phyloP scores from a whole-genome alignment of 1,139 yeast species.

The Diutina mesorugosa region DNA sequence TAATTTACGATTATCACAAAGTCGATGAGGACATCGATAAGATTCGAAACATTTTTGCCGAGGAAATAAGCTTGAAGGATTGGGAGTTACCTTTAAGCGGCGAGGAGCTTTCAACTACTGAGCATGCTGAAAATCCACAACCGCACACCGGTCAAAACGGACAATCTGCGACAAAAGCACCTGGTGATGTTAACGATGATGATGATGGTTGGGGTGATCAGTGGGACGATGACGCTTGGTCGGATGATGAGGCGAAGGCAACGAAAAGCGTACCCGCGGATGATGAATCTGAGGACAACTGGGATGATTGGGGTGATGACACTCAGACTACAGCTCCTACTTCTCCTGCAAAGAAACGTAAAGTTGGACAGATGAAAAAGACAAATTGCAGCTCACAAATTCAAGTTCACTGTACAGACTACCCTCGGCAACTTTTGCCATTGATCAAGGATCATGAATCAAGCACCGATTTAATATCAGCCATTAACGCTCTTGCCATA shows the following conservation, averaged over 20 bases:
- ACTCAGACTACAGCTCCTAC: neutral
- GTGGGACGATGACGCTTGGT: conserved; percentile 1
- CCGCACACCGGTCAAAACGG: too few relatives aligned
- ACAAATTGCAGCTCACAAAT: neutral
- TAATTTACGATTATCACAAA: neutral
- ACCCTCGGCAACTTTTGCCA: neutral
- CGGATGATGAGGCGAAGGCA: neutral
- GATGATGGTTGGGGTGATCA: neutral
- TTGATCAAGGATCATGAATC: neutral
- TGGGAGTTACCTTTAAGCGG: neutral
- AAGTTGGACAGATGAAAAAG: neutral
- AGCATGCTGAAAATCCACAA: too few relatives aligned
- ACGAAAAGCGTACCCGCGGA: neutral
- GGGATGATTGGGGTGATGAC: neutral
- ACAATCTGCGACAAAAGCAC: neutral
- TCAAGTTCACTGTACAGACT: neutral
- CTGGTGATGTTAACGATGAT: neutral
- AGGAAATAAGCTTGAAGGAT: neutral
- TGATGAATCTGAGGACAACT: neutral
- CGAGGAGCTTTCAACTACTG: neutral
- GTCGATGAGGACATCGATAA: neutral
- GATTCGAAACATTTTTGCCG: neutral
- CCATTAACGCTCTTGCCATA: neutral
- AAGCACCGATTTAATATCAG: neutral
- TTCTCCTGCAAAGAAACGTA: neutral